Conservation (phyloP, 2,329 filamentous ascomycete species). For the Diaporthe sp. region DNA sequence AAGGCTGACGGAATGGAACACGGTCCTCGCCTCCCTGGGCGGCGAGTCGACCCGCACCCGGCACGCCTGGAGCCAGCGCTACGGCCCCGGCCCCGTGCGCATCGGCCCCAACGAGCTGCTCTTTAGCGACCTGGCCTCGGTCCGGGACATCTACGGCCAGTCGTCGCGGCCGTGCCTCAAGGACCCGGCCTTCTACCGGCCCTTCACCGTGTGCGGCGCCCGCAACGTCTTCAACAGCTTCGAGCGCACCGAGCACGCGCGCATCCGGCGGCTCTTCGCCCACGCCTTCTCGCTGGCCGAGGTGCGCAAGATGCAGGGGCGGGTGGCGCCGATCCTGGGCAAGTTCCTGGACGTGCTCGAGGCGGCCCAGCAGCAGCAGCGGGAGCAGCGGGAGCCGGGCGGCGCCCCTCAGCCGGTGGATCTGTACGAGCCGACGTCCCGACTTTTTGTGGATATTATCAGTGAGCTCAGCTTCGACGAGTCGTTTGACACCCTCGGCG, state of each 20-base stretch:
- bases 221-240: conserved; percentile 11
- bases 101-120: conserved; percentile 24
- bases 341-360: background rate
- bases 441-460: background rate
- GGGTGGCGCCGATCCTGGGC: background rate
- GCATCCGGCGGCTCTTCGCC: background rate
- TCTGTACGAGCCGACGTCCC: background rate
- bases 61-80: conserved; percentile 3
- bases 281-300: conserved; percentile 9
- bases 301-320: background rate
- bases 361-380: background rate
- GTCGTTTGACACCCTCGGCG: conserved; percentile 10
- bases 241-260: conserved; percentile 9
- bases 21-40: background rate
- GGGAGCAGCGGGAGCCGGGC: background rate
- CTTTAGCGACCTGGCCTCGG: conserved; percentile 4
- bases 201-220: conserved; percentile 10
- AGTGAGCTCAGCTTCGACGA: conserved; percentile 6
- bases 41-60: conserved; percentile 2
- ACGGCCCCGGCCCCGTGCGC: background rate
- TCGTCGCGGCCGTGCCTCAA: conserved; percentile 9
- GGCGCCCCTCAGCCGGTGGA: background rate
- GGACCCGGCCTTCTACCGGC: conserved; percentile 9
- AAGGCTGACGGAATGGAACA: conserved; percentile 1
- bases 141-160: conserved; percentile 17